Conservation (phyloP, 2,329 filamentous ascomycete genomes). For the Aspergillus udagawae region DNA sequence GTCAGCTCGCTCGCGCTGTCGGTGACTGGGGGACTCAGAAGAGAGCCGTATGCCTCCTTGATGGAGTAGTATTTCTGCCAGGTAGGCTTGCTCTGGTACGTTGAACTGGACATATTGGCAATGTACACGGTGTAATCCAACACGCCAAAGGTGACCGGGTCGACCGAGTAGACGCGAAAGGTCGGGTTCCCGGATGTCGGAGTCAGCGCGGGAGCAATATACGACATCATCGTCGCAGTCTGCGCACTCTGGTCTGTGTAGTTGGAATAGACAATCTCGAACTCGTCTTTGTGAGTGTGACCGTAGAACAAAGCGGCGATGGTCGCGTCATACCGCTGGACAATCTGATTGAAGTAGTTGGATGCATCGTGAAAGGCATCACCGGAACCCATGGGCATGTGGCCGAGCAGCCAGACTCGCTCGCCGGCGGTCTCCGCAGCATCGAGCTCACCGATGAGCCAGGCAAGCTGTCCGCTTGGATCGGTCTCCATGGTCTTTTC, state of each 20-base stretch:
- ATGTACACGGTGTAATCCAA: conserved; percentile 53
- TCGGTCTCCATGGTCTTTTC: conserved; percentile 48
- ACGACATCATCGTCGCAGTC: conserved; percentile 49
- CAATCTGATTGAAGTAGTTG: no score
- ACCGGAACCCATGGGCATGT: conserved; percentile 49
- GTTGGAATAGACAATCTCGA: conserved; percentile 45
- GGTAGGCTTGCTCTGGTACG: conserved; percentile 46
- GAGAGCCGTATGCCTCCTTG: conserved; percentile 35
- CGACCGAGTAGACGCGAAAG: conserved; percentile 56
- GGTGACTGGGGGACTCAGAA: no score
- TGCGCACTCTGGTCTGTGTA: conserved; percentile 39
- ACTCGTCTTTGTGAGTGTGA: no score
- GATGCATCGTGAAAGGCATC: no score
- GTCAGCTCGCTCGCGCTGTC: no score
- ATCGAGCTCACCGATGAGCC: conserved; percentile 51
- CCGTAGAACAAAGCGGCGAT: no score
- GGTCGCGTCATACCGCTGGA: no score
- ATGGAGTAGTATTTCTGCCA: conserved; percentile 56
- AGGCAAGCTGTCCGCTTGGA: conserved; percentile 50
- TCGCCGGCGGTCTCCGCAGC: conserved; percentile 50
- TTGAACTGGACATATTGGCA: conserved; percentile 46
- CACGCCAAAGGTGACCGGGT: conserved; percentile 53
- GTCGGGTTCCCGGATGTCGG: conserved; percentile 54
- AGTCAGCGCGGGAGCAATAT: conserved; percentile 52
- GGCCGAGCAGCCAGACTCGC: conserved; percentile 54